Percentiles rank a stretch among this genome's conserved stretches.
phyloP scores from a whole-genome alignment of 2,329 filamentous ascomycete genomes.

The Sphaceloma murrayae region DNA sequence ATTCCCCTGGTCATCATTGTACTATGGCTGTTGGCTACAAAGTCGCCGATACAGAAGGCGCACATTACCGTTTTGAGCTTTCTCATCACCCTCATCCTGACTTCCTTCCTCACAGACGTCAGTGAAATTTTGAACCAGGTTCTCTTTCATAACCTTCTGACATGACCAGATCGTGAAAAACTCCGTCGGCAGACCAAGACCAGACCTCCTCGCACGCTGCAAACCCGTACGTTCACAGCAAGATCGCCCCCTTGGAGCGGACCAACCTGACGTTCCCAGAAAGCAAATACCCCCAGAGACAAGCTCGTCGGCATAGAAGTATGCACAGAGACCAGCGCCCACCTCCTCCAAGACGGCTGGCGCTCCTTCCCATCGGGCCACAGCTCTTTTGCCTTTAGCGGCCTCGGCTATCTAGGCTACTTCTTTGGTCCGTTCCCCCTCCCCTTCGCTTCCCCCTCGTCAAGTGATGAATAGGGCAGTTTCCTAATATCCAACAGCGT shows the following conservation, averaged over 20 bases:
- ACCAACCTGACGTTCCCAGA: constrained; percentile 16
- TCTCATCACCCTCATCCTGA: constrained; percentile 62
- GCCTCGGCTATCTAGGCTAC: constrained; percentile 59
- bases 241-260: background rate
- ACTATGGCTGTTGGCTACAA: constrained; percentile 52
- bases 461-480: background rate
- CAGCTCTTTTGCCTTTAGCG: constrained; percentile 67
- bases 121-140: background rate
- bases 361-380: constrained; percentile 76
- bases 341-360: constrained; percentile 71
- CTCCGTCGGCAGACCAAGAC: constrained; percentile 69
- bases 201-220: constrained; percentile 82
- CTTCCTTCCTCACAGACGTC: constrained; percentile 71
- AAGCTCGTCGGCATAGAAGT: constrained; percentile 53
- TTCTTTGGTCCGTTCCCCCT: constrained; percentile 21
- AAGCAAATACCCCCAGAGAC: constrained; percentile 45
- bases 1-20: constrained; percentile 60
- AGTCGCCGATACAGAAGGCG: constrained; percentile 63
- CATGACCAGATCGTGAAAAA: constrained; percentile 64
- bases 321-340: constrained; percentile 61
- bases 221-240: constrained; percentile 53
- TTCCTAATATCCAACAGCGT: constrained; percentile 47
- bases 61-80: constrained; percentile 80
- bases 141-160: constrained; percentile 12
- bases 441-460: background rate